A percentile compares a stretch with the other conserved stretches of the same genome.
These are phyloP conservation scores for Malassezia restricta DNA, from an alignment of 1,284 basidiomycete genomes.

Conservation along the genomic window DNA sequence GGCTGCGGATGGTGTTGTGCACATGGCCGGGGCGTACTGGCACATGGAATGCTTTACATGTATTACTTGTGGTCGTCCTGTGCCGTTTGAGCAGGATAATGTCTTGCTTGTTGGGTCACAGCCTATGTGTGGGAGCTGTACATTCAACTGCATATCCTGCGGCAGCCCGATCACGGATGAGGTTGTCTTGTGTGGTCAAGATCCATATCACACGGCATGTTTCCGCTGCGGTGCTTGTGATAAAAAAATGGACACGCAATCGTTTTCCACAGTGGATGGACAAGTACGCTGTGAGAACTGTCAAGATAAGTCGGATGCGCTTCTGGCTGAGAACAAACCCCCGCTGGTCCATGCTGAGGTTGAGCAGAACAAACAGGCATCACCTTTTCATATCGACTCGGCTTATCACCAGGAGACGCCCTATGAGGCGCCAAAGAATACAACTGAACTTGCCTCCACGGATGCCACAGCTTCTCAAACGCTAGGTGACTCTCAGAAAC, in stretches of 20 bases:
- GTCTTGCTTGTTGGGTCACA: conserved; percentile 15
- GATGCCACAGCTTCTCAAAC: too few relatives aligned
- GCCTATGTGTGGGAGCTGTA: conserved; percentile 11
- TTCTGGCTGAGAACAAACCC: background rate
- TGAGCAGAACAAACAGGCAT: too few relatives aligned
- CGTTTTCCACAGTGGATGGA: background rate
- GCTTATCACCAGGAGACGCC: too few relatives aligned
- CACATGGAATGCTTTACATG: conserved; percentile 12
- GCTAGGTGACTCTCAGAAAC: background rate
- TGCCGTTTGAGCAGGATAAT: conserved; percentile 8
- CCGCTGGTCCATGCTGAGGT: background rate
- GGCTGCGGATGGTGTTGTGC: conserved; percentile 7
- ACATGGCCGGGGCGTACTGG: conserved; percentile 13
- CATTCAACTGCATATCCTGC: conserved; percentile 9
- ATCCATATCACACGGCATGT: conserved; percentile 13
- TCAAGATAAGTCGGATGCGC: background rate
- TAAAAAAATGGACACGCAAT: background rate
- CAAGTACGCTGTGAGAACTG: background rate
- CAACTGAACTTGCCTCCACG: too few relatives aligned
- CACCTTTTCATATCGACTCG: too few relatives aligned
- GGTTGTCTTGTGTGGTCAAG: conserved; percentile 13
- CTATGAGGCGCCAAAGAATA: too few relatives aligned
- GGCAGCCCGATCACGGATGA: conserved; percentile 7
- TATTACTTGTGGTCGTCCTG: conserved; percentile 7
- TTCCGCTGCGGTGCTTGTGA: conserved; percentile 6